Evolutionary conservation across 148 eudicot species (phyloP), one percentile per base, ranked within the genome.

Genomic region (Arbutus unedo): DNA sequence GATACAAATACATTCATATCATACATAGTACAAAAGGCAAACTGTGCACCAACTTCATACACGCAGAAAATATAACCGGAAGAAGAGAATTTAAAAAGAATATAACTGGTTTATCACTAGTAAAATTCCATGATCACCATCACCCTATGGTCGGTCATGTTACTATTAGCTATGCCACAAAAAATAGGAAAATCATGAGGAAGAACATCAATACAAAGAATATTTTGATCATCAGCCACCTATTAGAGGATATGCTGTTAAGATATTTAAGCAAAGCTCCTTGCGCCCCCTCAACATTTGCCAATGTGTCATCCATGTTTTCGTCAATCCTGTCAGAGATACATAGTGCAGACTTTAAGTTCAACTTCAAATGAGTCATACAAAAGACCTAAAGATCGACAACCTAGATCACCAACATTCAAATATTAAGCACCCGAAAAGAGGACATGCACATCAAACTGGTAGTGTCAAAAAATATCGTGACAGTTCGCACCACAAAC

Each of bases 171-270:
- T 90, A 91, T 50, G 94, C 94, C 74, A 91, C 94, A 84, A 91
- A 91, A 72, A 91, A 91, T 78, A 91, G 88, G 90, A 91, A 91
- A 82, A 91, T 88, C 91, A 91, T 88, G 64, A 91, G 89, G 84
- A 91, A 91, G 82, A 91, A 89, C 71, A 91, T 85, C 88, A 91
- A 85, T 71, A 91, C 94, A 86, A 89, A 87, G 88, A 91, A 91
- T 87, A 91, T 91, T 83, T 91, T 91, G 89, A 91, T 91, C 94
- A 91, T 91, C 89, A 91, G 91, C 94, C 94, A 91, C 85, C 94
- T 83, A 86, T 90, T 91, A 51, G 94, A 91, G 43, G 94, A 91
- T 89, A 91, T 91, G 87, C 94, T 89, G 87, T 85, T 91, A 3
- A 90, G 87, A 86, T 91, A 91, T 83, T 91, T 88, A 62, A 85